Percentiles rank a stretch among this genome's conserved stretches.
phyloP scores from a whole-genome alignment of 2,329 filamentous ascomycete genomes.

The Beauveria sp. region DNA sequence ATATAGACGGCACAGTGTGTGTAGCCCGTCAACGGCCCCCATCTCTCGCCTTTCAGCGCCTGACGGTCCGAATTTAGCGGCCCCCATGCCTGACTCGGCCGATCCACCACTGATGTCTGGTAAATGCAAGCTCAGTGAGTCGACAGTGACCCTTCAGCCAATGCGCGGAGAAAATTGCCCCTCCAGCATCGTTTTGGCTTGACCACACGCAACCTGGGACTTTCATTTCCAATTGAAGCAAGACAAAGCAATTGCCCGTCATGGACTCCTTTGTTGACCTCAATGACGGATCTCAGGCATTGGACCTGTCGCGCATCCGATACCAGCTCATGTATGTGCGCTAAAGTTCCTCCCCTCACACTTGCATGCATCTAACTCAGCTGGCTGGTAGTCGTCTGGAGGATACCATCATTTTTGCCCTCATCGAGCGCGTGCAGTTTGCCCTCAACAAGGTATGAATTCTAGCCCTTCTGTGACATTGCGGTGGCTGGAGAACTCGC shows the following conservation, averaged over 20 bases:
- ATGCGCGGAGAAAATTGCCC: conserved; percentile 11
- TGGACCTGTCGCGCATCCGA: conserved; percentile 86
- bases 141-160: not conserved
- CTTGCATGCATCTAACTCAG: not conserved
- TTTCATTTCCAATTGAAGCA: not conserved
- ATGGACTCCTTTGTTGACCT: conserved; percentile 94
- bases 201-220: not conserved
- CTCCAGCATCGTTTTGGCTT: not conserved
- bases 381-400: conserved; percentile 66
- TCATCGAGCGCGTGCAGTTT: conserved; percentile 98
- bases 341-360: not conserved
- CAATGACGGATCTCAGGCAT: conserved; percentile 71
- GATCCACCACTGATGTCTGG: no score
- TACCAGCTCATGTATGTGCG: conserved; percentile 83
- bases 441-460: conserved; percentile 59
- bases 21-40: no score
- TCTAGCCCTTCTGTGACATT: not conserved
- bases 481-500: not conserved
- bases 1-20: no score
- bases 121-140: no score
- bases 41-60: no score
- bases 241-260: conserved; percentile 15
- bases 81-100: no score
- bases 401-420: conserved; percentile 93
- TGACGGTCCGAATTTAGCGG: no score